Conservation (phyloP, 129 eudicot species). For the Apium graveolens region DNA sequence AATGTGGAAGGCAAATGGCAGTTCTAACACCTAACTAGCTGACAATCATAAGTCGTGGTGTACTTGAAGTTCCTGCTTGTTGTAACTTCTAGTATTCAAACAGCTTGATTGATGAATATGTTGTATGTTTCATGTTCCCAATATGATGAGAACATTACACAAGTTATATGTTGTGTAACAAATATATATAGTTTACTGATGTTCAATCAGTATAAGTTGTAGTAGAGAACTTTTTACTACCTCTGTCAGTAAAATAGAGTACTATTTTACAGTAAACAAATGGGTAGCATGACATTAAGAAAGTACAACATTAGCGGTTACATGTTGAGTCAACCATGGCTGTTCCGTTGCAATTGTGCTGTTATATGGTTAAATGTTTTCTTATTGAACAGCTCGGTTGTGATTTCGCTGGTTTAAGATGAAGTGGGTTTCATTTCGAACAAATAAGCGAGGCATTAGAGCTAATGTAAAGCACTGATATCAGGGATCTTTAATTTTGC, state of each 20-base stretch:
- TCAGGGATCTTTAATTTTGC: background rate
- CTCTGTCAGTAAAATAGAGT: background rate
- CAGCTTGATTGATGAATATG: slow-evolving; percentile 18
- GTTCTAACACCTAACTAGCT: slow-evolving; percentile 28
- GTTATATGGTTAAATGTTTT: background rate
- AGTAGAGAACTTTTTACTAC: background rate
- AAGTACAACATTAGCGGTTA: background rate
- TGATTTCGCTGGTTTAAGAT: background rate
- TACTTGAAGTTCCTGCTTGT: slow-evolving; percentile 13
- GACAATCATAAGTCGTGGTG: slow-evolving; percentile 7
- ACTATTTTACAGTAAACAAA: background rate
- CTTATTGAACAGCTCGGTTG: background rate
- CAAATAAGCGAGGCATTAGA: background rate
- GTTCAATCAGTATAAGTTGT: background rate
- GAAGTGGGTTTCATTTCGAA: background rate
- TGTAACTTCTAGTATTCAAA: slow-evolving; percentile 16
- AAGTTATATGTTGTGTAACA: background rate
- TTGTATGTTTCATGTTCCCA: slow-evolving; percentile 27
- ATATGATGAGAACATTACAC: background rate
- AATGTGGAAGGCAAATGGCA: slow-evolving; percentile 52
- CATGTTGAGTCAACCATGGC: background rate
- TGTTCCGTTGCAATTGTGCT: background rate
- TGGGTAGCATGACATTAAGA: background rate
- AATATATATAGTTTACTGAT: background rate
- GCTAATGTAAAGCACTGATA: background rate